Base-by-base conservation (phyloP, 352 stramenopile species). In the Globisporangium spiculum region DNA sequence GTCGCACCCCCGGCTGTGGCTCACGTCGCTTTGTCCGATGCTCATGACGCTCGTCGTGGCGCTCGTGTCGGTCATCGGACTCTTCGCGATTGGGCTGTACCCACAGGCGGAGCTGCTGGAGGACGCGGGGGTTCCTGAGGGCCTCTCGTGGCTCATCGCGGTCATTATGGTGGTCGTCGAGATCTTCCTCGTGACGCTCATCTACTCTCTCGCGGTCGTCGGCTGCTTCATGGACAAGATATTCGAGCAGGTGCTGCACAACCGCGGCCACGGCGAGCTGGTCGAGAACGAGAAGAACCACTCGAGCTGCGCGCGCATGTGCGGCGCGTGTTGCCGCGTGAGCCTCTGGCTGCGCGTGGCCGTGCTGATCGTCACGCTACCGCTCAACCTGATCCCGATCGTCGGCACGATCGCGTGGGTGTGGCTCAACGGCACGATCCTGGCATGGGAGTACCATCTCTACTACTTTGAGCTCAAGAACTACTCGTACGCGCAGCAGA, bases 391-490 rank as follows among this genome's bases (percentile, higher is more conserved):
- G 50, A 73, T 93, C 41, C 85, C 85, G 6, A 65, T 93, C 52
- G 50, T 89, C 60, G 85, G 85, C 56, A 87, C 81, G 32, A 59
- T 88, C 55, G 58, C 81, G 34, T 93, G 86, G 64, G 72, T 88
- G 63, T 91, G 77, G 79, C 71, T 92, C 65, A 91, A 93, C 70
- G 81, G 83, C 67, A 81, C 77, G 22, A 70, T 92, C 58, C 63
- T 90, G 59, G 83, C 77, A 8, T 93, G 85, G 85, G 83, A 91
- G 68, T 81, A 88, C 52, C 83, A 91, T 63, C 70, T 91, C 36
- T 86, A 85, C 67, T 93, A 90, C 69, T 92, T 93, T 68, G 83
- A 91, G 70, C 78, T 90, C 64, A 88, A 87, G 59, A 80, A 83
- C 62, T 75, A 76, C 24, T 62, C 57, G n/a, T 90, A 90, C 68